These are phyloP conservation scores for Santalum album DNA, from an alignment of 164 flowering plant genomes.

Conservation along the genomic window DNA sequence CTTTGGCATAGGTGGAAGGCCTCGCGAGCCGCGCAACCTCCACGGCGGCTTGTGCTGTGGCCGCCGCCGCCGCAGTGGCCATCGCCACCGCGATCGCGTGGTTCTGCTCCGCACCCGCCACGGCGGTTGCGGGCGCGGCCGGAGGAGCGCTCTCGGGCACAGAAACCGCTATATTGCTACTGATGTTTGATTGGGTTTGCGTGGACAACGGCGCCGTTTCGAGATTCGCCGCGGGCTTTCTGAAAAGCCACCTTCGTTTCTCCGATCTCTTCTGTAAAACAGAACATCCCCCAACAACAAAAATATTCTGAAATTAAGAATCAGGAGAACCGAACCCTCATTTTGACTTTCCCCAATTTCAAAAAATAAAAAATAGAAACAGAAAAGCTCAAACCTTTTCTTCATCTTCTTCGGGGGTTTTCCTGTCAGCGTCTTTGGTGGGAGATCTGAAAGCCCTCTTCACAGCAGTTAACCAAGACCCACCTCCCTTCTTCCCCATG, in stretches of 20 bases:
- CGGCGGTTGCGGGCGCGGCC: constrained; percentile 2
- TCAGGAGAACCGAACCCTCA: too few relatives aligned
- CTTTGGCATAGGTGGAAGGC: constrained; percentile 12
- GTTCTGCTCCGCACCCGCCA: constrained; percentile 13
- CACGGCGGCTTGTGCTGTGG: constrained; percentile 30
- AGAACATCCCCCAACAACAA: too few relatives aligned
- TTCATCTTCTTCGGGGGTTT: constrained; percentile 30
- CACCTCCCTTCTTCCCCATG: constrained; percentile 45
- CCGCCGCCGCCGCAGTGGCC: constrained; percentile 35
- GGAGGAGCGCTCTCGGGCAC: too few relatives aligned
- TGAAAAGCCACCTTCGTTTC: constrained; percentile 50
- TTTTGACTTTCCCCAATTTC: too few relatives aligned
- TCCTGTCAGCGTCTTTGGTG: constrained; percentile 22
- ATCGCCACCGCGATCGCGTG: constrained; percentile 37
- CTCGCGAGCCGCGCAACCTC: constrained; percentile 27
- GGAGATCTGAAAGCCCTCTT: constrained; percentile 64
- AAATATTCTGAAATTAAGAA: too few relatives aligned
- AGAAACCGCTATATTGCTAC: too few relatives aligned
- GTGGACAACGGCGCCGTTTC: constrained; percentile 10
- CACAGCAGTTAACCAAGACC: constrained; percentile 51
- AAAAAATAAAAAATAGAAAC: too few relatives aligned
- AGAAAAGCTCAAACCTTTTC: constrained; percentile 24
- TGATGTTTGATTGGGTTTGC: constrained; percentile 11
- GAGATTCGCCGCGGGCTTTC: constrained; percentile 22
- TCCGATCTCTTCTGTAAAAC: constrained; percentile 36